Conservation (phyloP, 2,329 filamentous ascomycete species). For the Geosmithia putterillii region DNA sequence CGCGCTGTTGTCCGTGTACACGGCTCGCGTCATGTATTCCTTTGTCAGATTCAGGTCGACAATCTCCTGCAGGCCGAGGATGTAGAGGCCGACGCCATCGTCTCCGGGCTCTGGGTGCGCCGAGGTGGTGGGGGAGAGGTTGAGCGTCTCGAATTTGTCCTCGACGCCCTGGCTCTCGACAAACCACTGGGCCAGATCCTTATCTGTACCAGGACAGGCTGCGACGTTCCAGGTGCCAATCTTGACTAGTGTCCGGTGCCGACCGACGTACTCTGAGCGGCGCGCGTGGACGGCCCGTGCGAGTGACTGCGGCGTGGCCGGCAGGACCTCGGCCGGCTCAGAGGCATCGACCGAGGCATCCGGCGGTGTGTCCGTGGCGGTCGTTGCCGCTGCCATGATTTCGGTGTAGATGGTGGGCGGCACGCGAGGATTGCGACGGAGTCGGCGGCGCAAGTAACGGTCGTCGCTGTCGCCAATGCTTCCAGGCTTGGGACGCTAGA, state of each 20-base stretch:
- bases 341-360: slow-evolving; percentile 15
- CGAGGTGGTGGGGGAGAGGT: slow-evolving; percentile 24
- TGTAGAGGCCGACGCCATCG: slow-evolving; percentile 72
- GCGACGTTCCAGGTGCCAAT: slow-evolving; percentile 95
- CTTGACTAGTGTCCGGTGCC: slow-evolving; percentile 69
- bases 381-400: slow-evolving; percentile 12
- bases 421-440: background rate
- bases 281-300: slow-evolving; percentile 58
- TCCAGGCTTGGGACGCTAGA: slow-evolving; percentile 14
- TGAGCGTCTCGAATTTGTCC: slow-evolving; percentile 44
- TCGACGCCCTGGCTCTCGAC: slow-evolving; percentile 62
- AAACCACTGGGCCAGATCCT: slow-evolving; percentile 84
- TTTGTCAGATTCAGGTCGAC: slow-evolving; percentile 72
- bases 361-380: slow-evolving; percentile 10
- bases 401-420: background rate
- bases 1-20: slow-evolving; percentile 60
- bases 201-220: slow-evolving; percentile 70
- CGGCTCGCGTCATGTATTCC: slow-evolving; percentile 55
- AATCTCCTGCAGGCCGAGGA: slow-evolving; percentile 83
- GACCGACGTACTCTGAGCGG: slow-evolving; percentile 65
- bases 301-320: slow-evolving; percentile 40
- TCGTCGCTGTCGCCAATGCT: slow-evolving; percentile 3
- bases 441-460: background rate
- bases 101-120: slow-evolving; percentile 6
- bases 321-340: slow-evolving; percentile 29